Percentiles rank a stretch among this genome's conserved stretches.
These are phyloP conservation scores for Kazachstania taianensis DNA, from an alignment of 805 yeast species.

Conservation along the genomic window DNA sequence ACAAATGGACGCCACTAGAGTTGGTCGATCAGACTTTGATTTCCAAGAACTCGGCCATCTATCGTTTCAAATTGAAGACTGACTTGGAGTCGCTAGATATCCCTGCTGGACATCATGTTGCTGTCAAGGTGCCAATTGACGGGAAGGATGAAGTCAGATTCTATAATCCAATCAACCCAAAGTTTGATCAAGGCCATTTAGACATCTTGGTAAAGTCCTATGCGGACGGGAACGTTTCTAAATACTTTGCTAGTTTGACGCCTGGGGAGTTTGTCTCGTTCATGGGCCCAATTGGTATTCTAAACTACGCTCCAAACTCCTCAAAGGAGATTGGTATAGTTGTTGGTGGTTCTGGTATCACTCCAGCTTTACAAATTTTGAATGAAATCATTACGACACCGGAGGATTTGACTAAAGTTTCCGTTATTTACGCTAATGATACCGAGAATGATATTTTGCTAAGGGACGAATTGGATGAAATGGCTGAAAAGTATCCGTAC, in stretches of 20 bases:
- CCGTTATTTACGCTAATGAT: constrained; percentile 62
- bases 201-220: constrained; percentile 72
- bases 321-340: constrained; percentile 56
- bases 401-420: constrained; percentile 50
- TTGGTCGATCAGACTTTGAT: constrained; percentile 64
- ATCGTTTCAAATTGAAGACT: constrained; percentile 55
- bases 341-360: constrained; percentile 85
- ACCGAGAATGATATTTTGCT: constrained; percentile 68
- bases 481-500: constrained; percentile 51
- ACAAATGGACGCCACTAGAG: constrained; percentile 57
- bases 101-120: constrained; percentile 70
- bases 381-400: constrained; percentile 61
- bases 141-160: constrained; percentile 39
- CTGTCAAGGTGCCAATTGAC: constrained; percentile 38
- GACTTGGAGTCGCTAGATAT: constrained; percentile 52
- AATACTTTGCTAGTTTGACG: constrained; percentile 49
- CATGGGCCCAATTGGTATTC: constrained; percentile 72
- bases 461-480: constrained; percentile 62
- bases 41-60: constrained; percentile 60
- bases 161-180: constrained; percentile 69
- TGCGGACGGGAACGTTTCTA: constrained; percentile 60
- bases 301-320: constrained; percentile 48
- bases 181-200: constrained; percentile 60
- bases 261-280: constrained; percentile 61
- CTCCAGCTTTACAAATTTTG: constrained; percentile 78